These are phyloP conservation scores for Rhizopus arrhizus DNA, from an alignment of 371 early-diverging fungal genomes.

Conservation along the genomic window DNA sequence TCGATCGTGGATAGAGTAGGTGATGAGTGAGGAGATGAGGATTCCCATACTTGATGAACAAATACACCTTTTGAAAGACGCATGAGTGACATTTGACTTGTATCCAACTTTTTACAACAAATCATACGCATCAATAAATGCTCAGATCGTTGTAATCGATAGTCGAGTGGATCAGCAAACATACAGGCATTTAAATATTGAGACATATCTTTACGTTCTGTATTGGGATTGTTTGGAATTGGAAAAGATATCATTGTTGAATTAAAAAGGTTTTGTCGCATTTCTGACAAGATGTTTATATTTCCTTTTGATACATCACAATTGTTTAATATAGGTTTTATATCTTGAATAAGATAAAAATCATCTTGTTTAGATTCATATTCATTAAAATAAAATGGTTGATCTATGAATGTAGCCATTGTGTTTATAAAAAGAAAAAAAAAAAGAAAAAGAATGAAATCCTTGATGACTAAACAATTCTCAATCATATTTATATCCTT, in stretches of 20 bases:
- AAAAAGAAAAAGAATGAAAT: constrained; percentile 6
- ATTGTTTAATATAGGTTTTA: neutral
- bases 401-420: constrained; percentile 13
- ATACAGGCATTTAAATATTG: neutral
- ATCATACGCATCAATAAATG: constrained; percentile 39
- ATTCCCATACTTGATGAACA: constrained; percentile 44
- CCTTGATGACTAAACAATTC: neutral
- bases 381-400: constrained; percentile 6
- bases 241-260: constrained; percentile 26
- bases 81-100: constrained; percentile 27
- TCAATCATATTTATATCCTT: neutral
- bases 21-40: constrained; percentile 22
- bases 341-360: constrained; percentile 3
- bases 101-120: constrained; percentile 25
- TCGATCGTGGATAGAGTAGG: constrained; percentile 32
- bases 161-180: constrained; percentile 21
- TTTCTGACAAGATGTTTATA: constrained; percentile 17
- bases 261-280: constrained; percentile 39
- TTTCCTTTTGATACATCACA: neutral
- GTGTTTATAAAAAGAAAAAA: neutral
- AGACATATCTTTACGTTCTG: constrained; percentile 3
- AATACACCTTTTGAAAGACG: constrained; percentile 47
- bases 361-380: neutral
- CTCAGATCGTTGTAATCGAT: constrained; percentile 42
- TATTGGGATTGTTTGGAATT: constrained; percentile 28